These are phyloP conservation scores for Puccinia polysora DNA, from an alignment of 1,284 basidiomycete species.

Conservation along the genomic window DNA sequence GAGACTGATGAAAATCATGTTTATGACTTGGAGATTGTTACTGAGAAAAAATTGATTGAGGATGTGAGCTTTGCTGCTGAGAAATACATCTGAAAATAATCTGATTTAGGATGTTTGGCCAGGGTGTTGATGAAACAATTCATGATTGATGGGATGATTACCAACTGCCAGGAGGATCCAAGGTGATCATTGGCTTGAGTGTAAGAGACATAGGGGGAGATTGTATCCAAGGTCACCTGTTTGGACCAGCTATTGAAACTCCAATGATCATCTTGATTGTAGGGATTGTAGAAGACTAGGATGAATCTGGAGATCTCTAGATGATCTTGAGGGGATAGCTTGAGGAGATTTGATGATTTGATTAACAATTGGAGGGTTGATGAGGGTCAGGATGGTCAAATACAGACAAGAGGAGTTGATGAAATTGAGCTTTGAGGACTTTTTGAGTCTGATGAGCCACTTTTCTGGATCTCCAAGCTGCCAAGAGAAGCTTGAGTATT, in stretches of 20 bases:
- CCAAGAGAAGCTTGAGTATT: too few species aligned
- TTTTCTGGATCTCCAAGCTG: conserved; percentile 28
- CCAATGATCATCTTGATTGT: conserved; percentile 15
- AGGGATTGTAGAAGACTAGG: conserved; percentile 23
- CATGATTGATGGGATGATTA: conserved; percentile 20
- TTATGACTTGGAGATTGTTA: not conserved
- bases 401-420: conserved; percentile 23
- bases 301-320: conserved; percentile 16
- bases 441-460: conserved; percentile 4
- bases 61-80: conserved; percentile 13
- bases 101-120: conserved; percentile 22
- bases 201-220: conserved; percentile 3
- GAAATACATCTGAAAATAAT: conserved; percentile 9
- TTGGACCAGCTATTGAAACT: conserved; percentile 19
- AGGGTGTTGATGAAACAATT: conserved; percentile 11
- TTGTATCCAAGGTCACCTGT: not conserved
- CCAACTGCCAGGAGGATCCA: conserved; percentile 10
- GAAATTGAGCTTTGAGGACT: conserved; percentile 17
- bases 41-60: not conserved
- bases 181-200: not conserved
- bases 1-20: too few species aligned
- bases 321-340: conserved; percentile 28
- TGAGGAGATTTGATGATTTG: not conserved
- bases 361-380: not conserved
- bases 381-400: conserved; percentile 9